phyloP scores from a whole-genome alignment of 495 filamentous ascomycete genomes.

The Penicillium pancosmium region DNA sequence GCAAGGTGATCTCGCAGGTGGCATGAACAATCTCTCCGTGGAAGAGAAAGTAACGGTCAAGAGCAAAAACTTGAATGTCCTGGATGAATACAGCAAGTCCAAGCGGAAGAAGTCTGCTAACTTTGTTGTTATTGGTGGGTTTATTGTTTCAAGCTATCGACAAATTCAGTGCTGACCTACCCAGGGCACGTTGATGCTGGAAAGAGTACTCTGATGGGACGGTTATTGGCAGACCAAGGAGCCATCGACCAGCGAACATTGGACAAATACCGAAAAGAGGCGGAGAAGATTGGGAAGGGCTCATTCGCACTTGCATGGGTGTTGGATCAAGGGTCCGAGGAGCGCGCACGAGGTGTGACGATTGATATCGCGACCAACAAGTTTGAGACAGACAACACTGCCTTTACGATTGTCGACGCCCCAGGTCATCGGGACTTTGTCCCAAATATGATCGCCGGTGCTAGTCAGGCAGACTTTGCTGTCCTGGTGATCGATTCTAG shows the following conservation, averaged over 20 bases:
- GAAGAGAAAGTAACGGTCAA: constrained; percentile 72
- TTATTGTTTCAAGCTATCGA: background rate
- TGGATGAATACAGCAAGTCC: constrained; percentile 76
- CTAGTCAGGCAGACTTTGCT: constrained; percentile 94
- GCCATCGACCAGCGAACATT: constrained; percentile 86
- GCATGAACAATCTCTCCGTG: constrained; percentile 62
- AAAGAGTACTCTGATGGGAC: constrained; percentile 96
- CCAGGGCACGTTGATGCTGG: constrained; percentile 94
- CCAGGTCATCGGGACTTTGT: constrained; percentile 96
- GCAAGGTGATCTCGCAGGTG: constrained; percentile 43
- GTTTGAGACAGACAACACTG: constrained; percentile 83
- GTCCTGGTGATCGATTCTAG: constrained; percentile 91
- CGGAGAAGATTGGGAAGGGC: constrained; percentile 87
- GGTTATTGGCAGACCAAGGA: constrained; percentile 85
- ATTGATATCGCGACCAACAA: constrained; percentile 95
- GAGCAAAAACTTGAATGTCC: constrained; percentile 84
- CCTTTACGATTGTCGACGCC: constrained; percentile 93
- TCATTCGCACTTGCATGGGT: constrained; percentile 98
- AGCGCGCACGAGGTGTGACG: constrained; percentile 87
- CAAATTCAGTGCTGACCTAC: constrained; percentile 13
- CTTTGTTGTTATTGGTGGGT: constrained; percentile 91
- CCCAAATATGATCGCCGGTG: constrained; percentile 98
- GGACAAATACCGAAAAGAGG: constrained; percentile 84
- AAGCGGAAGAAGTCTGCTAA: constrained; percentile 81
- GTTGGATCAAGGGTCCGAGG: constrained; percentile 85